A percentile compares a stretch with the other conserved stretches of the same genome.
Conservation (phyloP, 2,329 filamentous ascomycete genomes). For the Nigrospora osmanthi region DNA sequence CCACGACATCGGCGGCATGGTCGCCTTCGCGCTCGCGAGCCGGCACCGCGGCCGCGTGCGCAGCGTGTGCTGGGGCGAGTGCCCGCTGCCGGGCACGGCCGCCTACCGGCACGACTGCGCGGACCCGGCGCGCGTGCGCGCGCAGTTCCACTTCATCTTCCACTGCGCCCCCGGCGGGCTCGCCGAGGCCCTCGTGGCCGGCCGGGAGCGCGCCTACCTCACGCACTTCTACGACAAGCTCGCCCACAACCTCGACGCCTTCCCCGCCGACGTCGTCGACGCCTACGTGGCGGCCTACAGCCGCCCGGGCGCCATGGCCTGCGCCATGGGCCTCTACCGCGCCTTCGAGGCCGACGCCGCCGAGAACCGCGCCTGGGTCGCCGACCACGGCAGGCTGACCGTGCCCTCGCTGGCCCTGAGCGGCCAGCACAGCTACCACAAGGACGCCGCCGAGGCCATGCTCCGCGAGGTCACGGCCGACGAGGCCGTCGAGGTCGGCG, state of each 20-base stretch:
- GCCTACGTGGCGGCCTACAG: slow-evolving; percentile 27
- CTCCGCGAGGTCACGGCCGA: slow-evolving; percentile 21
- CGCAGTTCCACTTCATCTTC: slow-evolving; percentile 29
- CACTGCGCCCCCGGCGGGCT: slow-evolving; percentile 26
- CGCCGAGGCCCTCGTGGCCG: slow-evolving; percentile 26
- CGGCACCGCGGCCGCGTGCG: slow-evolving; percentile 22
- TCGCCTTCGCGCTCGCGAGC: slow-evolving; percentile 31
- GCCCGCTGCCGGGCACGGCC: slow-evolving; percentile 27
- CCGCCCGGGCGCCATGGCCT: slow-evolving; percentile 23
- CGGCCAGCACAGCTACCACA: slow-evolving; percentile 18
- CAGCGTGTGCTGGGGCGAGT: slow-evolving; percentile 32
- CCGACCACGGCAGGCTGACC: slow-evolving; percentile 19
- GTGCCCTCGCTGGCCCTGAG: slow-evolving; percentile 20
- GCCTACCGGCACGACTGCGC: slow-evolving; percentile 8
- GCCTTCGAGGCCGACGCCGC: slow-evolving; percentile 22
- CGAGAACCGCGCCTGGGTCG: slow-evolving; percentile 18
- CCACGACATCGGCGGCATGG: slow-evolving; percentile 40
- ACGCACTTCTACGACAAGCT: slow-evolving; percentile 33
- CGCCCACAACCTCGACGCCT: slow-evolving; percentile 23
- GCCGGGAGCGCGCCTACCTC: slow-evolving; percentile 30
- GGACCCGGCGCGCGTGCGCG: slow-evolving; percentile 11
- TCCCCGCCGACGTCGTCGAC: slow-evolving; percentile 26
- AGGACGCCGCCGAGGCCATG: slow-evolving; percentile 16
- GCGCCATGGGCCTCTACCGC: slow-evolving; percentile 23
- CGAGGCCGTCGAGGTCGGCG: slow-evolving; percentile 12